Conservation (phyloP, 371 early-diverging fungal genomes). For the Dentiscutata heterogama region DNA sequence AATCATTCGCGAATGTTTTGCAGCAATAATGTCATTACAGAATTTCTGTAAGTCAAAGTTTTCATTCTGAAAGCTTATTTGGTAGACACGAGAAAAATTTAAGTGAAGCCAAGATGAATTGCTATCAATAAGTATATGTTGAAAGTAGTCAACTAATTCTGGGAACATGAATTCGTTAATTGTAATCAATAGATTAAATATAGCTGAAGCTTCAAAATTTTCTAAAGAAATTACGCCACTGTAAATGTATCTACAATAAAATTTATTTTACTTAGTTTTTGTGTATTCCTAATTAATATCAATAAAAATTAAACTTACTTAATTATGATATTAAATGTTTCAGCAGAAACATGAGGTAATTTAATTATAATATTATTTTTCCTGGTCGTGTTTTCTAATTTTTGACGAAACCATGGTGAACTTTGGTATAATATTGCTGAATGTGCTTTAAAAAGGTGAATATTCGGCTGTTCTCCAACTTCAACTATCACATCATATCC, state of each 20-base stretch:
- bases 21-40: not conserved
- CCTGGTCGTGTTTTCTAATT: not conserved
- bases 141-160: not conserved
- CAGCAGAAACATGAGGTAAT: not conserved
- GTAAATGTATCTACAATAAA: not conserved
- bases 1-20: not conserved
- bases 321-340: not conserved
- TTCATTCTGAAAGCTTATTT: not conserved
- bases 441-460: not conserved
- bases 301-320: not conserved
- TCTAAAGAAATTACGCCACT: not conserved
- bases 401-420: not conserved
- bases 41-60: not conserved
- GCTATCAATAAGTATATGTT: not conserved
- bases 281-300: no score
- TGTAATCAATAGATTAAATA: not conserved
- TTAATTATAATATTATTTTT: not conserved
- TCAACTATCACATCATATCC: not conserved
- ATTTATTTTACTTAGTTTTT: no score
- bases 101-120: not conserved
- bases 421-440: not conserved
- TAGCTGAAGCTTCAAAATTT: not conserved
- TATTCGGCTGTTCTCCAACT: not conserved
- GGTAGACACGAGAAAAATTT: not conserved
- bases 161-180: not conserved